Conservation (phyloP, 306 rosid species). For the Cucurbita pepo region DNA sequence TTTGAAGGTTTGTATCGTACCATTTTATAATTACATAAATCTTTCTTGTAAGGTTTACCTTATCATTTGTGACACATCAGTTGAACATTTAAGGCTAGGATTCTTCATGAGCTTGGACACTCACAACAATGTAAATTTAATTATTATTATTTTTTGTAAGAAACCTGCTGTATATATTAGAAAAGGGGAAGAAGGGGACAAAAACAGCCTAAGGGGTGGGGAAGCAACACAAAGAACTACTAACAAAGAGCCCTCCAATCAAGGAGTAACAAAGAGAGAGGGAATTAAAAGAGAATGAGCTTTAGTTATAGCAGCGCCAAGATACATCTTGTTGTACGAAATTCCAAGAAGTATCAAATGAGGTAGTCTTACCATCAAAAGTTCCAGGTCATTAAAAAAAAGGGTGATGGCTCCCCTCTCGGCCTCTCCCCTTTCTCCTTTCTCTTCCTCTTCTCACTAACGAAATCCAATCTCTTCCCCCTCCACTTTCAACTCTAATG, state of each 20-base stretch:
- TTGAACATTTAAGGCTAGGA: background rate
- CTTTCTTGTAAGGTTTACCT: background rate
- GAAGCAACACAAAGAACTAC: background rate
- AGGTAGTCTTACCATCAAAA: background rate
- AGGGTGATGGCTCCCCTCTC: too few relatives aligned
- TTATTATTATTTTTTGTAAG: background rate
- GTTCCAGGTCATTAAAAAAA: too few relatives aligned
- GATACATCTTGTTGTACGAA: background rate
- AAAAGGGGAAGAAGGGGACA: background rate
- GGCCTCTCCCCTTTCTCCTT: too few relatives aligned
- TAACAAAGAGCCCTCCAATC: background rate
- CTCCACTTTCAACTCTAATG: too few relatives aligned
- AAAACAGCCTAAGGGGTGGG: background rate
- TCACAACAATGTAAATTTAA: background rate
- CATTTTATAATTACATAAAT: too few relatives aligned
- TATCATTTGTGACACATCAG: background rate
- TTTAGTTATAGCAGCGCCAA: background rate
- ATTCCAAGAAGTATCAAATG: background rate
- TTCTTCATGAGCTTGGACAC: conserved; percentile 9
- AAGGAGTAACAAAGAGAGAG: background rate
- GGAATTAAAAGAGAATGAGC: background rate
- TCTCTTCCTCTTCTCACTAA: too few relatives aligned
- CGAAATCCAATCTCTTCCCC: too few relatives aligned
- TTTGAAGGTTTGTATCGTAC: too few relatives aligned
- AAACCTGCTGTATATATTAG: background rate